phyloP scores from a whole-genome alignment of 371 early-diverging fungal genomes.

The Coemansia sp. region DNA sequence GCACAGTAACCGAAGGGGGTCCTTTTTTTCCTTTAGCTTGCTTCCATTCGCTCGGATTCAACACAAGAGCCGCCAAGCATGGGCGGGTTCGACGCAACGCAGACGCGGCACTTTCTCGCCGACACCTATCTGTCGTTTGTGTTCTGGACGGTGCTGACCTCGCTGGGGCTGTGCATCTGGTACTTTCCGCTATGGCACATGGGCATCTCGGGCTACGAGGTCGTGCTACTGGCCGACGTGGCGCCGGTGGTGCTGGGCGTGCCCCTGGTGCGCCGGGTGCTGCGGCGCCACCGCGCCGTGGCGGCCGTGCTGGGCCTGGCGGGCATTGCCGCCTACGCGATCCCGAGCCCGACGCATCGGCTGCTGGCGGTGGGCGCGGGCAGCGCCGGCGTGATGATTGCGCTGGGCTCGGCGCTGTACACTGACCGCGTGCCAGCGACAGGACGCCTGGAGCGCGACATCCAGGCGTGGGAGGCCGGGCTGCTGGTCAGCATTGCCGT shows the following conservation, averaged over 20 bases:
- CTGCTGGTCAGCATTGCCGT: constrained; percentile 66
- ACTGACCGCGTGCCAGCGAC: constrained; percentile 54
- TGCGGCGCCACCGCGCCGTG: constrained; percentile 59
- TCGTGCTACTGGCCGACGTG: constrained; percentile 64
- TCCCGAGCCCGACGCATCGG: constrained; percentile 60
- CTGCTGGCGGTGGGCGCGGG: constrained; percentile 63
- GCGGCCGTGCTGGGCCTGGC: constrained; percentile 50
- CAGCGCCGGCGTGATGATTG: constrained; percentile 57
- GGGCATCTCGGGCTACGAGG: constrained; percentile 82
- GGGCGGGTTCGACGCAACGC: constrained; percentile 1
- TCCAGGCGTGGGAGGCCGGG: constrained; percentile 66
- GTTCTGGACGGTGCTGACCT: constrained; percentile 78
- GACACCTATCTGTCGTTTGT: constrained; percentile 60
- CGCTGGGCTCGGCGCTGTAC: constrained; percentile 62
- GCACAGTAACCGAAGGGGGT: neutral
- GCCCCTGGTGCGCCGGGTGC: constrained; percentile 56
- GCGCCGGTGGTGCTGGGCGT: constrained; percentile 66
- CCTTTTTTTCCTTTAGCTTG: neutral
- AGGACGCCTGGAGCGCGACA: constrained; percentile 62
- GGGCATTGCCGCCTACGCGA: constrained; percentile 63
- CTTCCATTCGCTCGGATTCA: neutral
- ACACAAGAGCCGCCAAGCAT: neutral
- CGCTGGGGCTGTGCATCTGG: constrained; percentile 74
- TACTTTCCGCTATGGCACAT: constrained; percentile 85
- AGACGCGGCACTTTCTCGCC: constrained; percentile 48